Percentiles rank a stretch among this genome's conserved stretches.
phyloP scores from a whole-genome alignment of 176 grass and related monocot species.

The Rhipidocladum racemiflorum region DNA sequence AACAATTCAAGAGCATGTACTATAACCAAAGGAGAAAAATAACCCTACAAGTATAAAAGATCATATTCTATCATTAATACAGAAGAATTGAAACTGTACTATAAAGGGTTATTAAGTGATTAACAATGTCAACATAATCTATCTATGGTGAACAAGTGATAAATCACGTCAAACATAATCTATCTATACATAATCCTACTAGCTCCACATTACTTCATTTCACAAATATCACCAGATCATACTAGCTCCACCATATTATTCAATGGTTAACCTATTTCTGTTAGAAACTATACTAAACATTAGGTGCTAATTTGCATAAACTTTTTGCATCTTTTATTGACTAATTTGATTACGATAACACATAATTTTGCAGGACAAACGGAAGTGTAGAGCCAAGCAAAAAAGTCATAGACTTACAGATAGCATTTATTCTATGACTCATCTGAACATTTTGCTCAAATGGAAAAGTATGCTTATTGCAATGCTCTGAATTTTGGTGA shows the following conservation, averaged over 20 bases:
- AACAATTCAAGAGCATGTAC: not conserved
- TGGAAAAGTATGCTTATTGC: not conserved
- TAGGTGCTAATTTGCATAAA: not conserved
- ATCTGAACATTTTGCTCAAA: not conserved
- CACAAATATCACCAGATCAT: not conserved
- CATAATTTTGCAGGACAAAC: conserved; percentile 11
- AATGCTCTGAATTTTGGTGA: not conserved
- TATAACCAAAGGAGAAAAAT: not conserved
- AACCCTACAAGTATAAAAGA: not conserved
- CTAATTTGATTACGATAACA: not conserved
- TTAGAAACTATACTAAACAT: not conserved
- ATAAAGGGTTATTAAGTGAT: not conserved
- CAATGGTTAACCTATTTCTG: not conserved
- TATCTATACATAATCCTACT: too few relatives aligned
- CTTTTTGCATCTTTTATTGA: not conserved
- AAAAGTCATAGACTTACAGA: not conserved
- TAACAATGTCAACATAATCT: too few relatives aligned
- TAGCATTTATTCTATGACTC: not conserved
- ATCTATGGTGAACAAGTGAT: too few relatives aligned
- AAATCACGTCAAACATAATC: too few relatives aligned
- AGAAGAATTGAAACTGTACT: not conserved
- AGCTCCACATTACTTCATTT: too few relatives aligned
- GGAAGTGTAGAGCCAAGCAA: conserved; percentile 8
- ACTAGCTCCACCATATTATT: not conserved
- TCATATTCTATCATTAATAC: not conserved